These are phyloP conservation scores for Blastobotrys chiropterorum DNA, from an alignment of 805 yeast genomes.

Conservation along the genomic window DNA sequence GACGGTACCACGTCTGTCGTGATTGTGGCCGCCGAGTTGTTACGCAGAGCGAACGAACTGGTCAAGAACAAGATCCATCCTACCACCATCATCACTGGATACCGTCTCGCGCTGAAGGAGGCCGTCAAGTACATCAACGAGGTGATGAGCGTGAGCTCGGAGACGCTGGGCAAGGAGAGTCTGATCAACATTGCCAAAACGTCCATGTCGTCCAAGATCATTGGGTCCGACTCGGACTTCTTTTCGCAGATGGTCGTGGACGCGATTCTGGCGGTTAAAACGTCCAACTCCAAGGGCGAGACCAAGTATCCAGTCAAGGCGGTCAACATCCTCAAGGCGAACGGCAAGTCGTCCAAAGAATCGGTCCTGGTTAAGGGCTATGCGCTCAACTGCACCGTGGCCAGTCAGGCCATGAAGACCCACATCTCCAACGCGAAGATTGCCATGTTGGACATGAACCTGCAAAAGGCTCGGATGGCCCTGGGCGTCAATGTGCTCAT, in stretches of 20 bases:
- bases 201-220: constrained; percentile 93
- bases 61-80: constrained; percentile 95
- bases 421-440: constrained; percentile 63
- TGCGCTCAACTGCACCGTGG: constrained; percentile 94
- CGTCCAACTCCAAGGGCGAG: constrained; percentile 83
- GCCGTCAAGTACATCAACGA: constrained; percentile 82
- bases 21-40: constrained; percentile 86
- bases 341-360: constrained; percentile 88
- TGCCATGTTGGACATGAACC: constrained; percentile 84
- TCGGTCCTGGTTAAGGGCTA: constrained; percentile 86
- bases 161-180: constrained; percentile 72
- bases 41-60: constrained; percentile 87
- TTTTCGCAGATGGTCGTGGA: constrained; percentile 89
- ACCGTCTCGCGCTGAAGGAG: constrained; percentile 86
- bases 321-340: constrained; percentile 91
- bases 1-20: constrained; percentile 98
- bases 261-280: constrained; percentile 90
- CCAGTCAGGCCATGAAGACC: constrained; percentile 93
- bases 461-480: constrained; percentile 96
- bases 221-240: constrained; percentile 89
- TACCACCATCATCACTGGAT: constrained; percentile 95
- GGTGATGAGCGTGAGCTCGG: constrained; percentile 76
- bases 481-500: constrained; percentile 96
- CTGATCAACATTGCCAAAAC: constrained; percentile 90
- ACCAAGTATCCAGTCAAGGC: constrained; percentile 93